A percentile compares a stretch with the other conserved stretches of the same genome.
Conservation (phyloP, 108 stramenopile genomes). For the Nitzschia sp. region DNA sequence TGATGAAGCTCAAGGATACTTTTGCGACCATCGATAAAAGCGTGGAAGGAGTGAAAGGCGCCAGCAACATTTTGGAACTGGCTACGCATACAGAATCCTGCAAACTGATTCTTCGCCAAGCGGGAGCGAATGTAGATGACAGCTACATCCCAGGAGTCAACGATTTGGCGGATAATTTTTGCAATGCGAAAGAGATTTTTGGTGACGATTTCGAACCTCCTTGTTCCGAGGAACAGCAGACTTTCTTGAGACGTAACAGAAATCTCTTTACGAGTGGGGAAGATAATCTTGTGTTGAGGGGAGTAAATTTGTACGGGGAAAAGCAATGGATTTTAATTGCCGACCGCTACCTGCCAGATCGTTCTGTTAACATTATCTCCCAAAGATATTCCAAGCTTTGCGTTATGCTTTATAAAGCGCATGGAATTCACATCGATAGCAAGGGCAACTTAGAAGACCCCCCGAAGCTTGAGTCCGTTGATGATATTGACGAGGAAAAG, state of each 20-base stretch:
- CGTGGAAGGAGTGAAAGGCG: constrained; percentile 47
- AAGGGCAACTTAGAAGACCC: constrained; percentile 64
- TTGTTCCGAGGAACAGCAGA: constrained; percentile 49
- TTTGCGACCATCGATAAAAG: constrained; percentile 78
- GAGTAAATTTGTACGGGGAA: constrained; percentile 79
- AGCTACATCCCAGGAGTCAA: constrained; percentile 48
- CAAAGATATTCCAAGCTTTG: constrained; percentile 83
- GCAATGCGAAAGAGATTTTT: constrained; percentile 60
- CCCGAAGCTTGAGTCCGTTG: constrained; percentile 57
- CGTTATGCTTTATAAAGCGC: constrained; percentile 78
- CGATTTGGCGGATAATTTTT: constrained; percentile 59
- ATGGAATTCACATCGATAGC: constrained; percentile 68
- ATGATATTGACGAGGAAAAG: constrained; percentile 52
- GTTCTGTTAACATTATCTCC: constrained; percentile 73
- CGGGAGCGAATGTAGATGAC: constrained; percentile 57
- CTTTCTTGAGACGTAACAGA: constrained; percentile 56
- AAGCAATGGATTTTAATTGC: constrained; percentile 88
- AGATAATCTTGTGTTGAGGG: constrained; percentile 63
- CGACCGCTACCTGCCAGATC: constrained; percentile 83
- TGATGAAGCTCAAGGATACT: constrained; percentile 66
- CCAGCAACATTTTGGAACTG: constrained; percentile 41
- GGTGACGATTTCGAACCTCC: constrained; percentile 55
- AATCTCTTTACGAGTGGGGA: constrained; percentile 81
- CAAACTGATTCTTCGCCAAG: constrained; percentile 59
- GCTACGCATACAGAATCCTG: constrained; percentile 66